phyloP scores from a whole-genome alignment of 2,329 filamentous ascomycete genomes.

The Aspergillus tubingensis region DNA sequence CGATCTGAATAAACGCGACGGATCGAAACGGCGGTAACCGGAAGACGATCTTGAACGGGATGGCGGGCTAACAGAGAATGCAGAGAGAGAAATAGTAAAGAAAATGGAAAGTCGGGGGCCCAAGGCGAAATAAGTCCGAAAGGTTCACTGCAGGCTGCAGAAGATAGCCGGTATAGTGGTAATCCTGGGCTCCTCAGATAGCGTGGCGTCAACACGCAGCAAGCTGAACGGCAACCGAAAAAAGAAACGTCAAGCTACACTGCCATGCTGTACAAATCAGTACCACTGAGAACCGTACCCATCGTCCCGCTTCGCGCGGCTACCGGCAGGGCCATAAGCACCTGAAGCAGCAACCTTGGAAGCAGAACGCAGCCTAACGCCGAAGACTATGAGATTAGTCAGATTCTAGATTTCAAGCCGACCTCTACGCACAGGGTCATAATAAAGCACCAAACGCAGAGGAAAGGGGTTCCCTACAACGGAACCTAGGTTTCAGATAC shows the following conservation, averaged over 20 bases:
- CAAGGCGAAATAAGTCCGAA: slow-evolving; percentile 38
- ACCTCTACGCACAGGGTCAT: slow-evolving; percentile 71
- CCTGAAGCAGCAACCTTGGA: slow-evolving; percentile 66
- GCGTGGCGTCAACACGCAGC: slow-evolving; percentile 30
- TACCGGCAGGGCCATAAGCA: slow-evolving; percentile 48
- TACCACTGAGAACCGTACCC: slow-evolving; percentile 53
- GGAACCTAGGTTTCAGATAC: slow-evolving; percentile 72
- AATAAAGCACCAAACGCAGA: slow-evolving; percentile 77
- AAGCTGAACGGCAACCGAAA: slow-evolving; percentile 23
- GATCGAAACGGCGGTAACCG: slow-evolving; percentile 37
- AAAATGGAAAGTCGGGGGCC: slow-evolving; percentile 27
- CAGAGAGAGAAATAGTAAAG: slow-evolving; percentile 33
- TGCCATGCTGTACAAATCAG: slow-evolving; percentile 40
- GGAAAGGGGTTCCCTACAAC: slow-evolving; percentile 76
- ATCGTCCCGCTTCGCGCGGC: slow-evolving; percentile 57
- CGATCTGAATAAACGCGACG: slow-evolving; percentile 25
- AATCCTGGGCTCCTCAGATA: slow-evolving; percentile 34
- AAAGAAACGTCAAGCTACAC: slow-evolving; percentile 30
- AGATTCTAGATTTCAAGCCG: slow-evolving; percentile 66
- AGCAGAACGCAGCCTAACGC: slow-evolving; percentile 83
- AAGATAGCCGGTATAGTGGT: slow-evolving; percentile 29
- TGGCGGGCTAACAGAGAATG: slow-evolving; percentile 40
- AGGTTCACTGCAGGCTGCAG: slow-evolving; percentile 34
- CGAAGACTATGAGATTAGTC: slow-evolving; percentile 81
- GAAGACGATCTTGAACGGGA: slow-evolving; percentile 37